phyloP scores from a whole-genome alignment of 2,329 filamentous ascomycete genomes.

The Fusarium foetens region DNA sequence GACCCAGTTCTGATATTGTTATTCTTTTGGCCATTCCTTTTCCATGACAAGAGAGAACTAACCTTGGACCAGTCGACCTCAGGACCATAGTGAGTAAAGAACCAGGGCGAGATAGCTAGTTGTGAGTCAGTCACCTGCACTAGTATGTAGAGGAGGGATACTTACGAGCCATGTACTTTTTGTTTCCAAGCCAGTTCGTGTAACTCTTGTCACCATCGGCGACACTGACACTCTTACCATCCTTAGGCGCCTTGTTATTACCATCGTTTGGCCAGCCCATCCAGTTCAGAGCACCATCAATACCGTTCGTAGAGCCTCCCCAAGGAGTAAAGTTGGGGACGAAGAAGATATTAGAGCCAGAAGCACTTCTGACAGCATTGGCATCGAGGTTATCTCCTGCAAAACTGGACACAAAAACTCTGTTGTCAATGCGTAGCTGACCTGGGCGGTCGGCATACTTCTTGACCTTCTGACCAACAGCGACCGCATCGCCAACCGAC shows the following conservation, averaged over 20 bases:
- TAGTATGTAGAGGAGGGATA: fast-evolving
- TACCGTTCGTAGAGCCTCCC: slow-evolving; percentile 48
- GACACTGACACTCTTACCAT: slow-evolving; percentile 53
- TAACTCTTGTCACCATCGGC: slow-evolving; percentile 51
- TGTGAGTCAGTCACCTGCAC: neutral
- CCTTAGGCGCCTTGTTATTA: slow-evolving; percentile 60
- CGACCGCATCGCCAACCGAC: slow-evolving; percentile 48
- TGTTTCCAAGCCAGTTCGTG: slow-evolving; percentile 49
- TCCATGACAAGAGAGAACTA: fast-evolving
- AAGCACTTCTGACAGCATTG: slow-evolving; percentile 53
- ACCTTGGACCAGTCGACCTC: slow-evolving; percentile 32
- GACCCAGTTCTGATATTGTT: slow-evolving; percentile 64
- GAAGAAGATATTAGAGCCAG: slow-evolving; percentile 58
- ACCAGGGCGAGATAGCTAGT: slow-evolving; percentile 52
- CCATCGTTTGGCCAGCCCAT: slow-evolving; percentile 58
- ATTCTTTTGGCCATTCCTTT: slow-evolving; percentile 41
- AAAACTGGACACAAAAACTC: slow-evolving; percentile 65
- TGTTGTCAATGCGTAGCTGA: slow-evolving; percentile 60
- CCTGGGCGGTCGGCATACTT: slow-evolving; percentile 56
- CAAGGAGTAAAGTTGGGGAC: slow-evolving; percentile 61
- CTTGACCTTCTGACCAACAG: slow-evolving; percentile 57
- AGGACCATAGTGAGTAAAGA: slow-evolving; percentile 58
- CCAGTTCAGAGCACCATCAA: slow-evolving; percentile 62
- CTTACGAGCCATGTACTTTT: slow-evolving; percentile 59
- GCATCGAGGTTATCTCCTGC: slow-evolving; percentile 59